A percentile compares a stretch with the other conserved stretches of the same genome.
phyloP scores from a whole-genome alignment of 208 protist species.

The Leishmania amazonensis region DNA sequence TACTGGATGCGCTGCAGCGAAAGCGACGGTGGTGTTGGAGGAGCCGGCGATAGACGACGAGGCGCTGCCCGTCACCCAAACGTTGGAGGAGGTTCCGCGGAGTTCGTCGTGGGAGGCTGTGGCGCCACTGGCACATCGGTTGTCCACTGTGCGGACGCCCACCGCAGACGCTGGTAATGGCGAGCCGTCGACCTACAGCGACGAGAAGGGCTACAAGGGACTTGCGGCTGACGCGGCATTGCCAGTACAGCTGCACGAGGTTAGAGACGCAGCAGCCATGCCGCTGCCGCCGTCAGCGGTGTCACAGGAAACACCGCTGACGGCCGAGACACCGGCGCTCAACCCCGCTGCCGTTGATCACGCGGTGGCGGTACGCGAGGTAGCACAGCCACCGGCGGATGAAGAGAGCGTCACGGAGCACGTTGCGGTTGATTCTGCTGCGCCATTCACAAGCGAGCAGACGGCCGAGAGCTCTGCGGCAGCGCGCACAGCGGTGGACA shows the following conservation, averaged over 20 bases:
- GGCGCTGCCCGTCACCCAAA: neutral
- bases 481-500: neutral
- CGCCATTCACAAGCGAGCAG: too few relatives aligned
- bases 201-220: neutral
- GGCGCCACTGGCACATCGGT: neutral
- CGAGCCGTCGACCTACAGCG: too few relatives aligned
- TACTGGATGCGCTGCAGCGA: neutral
- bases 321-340: neutral
- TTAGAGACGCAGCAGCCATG: neutral
- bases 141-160: neutral
- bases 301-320: neutral
- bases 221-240: neutral
- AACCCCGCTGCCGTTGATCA: neutral
- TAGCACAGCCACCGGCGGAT: neutral
- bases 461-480: neutral
- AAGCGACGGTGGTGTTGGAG: neutral
- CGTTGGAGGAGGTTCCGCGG: neutral
- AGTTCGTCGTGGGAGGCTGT: neutral
- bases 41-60: neutral
- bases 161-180: neutral
- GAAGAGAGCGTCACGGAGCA: neutral
- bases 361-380: neutral
- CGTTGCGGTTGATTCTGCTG: neutral
- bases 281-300: neutral
- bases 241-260: neutral